Evolutionary conservation across 1,139 yeast species (phyloP), one percentile per base, ranked within the genome.

Genomic region (Hyphopichia fennica): DNA sequence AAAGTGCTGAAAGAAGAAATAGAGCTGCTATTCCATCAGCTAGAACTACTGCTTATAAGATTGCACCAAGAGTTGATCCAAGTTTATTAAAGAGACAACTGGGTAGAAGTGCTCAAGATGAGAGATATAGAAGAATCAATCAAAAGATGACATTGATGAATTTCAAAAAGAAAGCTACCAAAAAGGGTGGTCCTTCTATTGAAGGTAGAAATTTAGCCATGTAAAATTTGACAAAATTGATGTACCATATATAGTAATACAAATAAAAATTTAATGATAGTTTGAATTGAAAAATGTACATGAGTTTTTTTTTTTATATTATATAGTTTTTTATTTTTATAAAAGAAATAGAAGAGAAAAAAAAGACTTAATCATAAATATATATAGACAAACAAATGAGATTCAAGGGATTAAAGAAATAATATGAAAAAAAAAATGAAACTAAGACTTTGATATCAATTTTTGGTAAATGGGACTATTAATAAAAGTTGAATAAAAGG

Each of bases 1-100:
- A 86, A 58, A 84, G 88, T 55, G 96, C 97, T n/a, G 90, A 83
- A 50, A 81, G 96, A 65, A 78, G 93, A 67, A 87, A 87, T 64
- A 81, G 98, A 63, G 97, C 98, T 10, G 96, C 96, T 34, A 93
- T 93, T 43, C 98, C 98, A 19, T 82, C 85, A 37, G 91, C 91
- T 37, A 81, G 95, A 52, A 85, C 95, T 2, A 82, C 90, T 7
- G 96, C 93, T 46, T 91, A 88, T 70, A 87, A 86, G 57, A 84
- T 87, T 59, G 98, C 97, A 0, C 98, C 98, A 41, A 82, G 75
- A 56, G 87, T 87, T 46, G 84, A 80, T 54, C 60, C 73, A 25
- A 67, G 63, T 42, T 48, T 69, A 45, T 67, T 73, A 49, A 63
- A 64, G 55, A 65, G 75, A 54, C 68, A 67, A 45, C 65, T 60